A percentile compares a stretch with the other conserved stretches of the same genome.
Evolutionary conservation across 2,329 filamentous ascomycete genomes (phyloP).

Genomic region (Claviceps spartinae): DNA sequence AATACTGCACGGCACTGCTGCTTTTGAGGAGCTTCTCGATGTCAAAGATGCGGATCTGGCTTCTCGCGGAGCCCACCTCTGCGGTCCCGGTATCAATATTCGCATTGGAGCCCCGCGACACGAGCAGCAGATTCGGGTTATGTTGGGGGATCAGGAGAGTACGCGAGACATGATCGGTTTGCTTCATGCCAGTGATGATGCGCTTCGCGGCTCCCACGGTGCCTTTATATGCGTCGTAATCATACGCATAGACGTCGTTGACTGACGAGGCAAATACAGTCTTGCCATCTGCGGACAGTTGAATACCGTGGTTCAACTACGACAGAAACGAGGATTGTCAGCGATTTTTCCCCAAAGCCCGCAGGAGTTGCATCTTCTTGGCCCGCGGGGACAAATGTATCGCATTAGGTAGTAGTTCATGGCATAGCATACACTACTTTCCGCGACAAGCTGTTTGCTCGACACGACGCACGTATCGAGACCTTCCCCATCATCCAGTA

Average conservation of each 20-base stretch:
- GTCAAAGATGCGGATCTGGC: conserved; percentile 42
- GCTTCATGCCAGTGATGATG: conserved; percentile 43
- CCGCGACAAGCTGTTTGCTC: conserved; percentile 15
- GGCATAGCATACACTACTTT: conserved; percentile 10
- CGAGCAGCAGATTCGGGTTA: conserved; percentile 40
- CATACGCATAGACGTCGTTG: conserved; percentile 42
- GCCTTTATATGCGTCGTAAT: conserved; percentile 38
- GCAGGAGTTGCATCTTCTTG: too few relatives aligned
- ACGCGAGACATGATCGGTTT: conserved; percentile 46
- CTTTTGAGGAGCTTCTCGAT: conserved; percentile 16
- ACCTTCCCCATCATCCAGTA: conserved; percentile 17
- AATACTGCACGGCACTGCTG: conserved; percentile 20
- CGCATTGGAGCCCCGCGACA: conserved; percentile 44
- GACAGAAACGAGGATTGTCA: neutral
- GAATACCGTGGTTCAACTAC: conserved; percentile 37
- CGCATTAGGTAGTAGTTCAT: too few relatives aligned
- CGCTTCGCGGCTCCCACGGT: conserved; percentile 29
- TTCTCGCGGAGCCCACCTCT: conserved; percentile 37
- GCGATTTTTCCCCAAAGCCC: neutral
- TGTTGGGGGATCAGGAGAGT: conserved; percentile 45
- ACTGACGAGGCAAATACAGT: conserved; percentile 37
- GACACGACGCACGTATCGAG: conserved; percentile 17
- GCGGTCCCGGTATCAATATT: conserved; percentile 42
- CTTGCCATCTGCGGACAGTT: conserved; percentile 30
- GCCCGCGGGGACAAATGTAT: too few relatives aligned